Evolutionary conservation across 1,284 basidiomycete species (phyloP).

Genomic region (Marasmius oreades): DNA sequence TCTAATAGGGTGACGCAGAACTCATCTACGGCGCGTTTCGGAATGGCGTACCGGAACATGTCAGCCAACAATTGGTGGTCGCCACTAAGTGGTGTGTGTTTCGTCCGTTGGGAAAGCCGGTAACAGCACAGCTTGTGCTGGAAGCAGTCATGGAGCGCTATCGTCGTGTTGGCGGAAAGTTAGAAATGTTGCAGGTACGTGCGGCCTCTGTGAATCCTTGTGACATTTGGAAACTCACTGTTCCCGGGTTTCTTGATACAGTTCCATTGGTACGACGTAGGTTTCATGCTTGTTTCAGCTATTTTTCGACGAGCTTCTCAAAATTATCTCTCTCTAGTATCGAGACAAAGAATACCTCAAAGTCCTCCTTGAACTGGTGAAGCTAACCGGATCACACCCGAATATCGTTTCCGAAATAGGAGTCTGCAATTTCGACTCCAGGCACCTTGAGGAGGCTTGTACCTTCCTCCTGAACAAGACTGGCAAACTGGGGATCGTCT

Average conservation of each 20-base stretch:
- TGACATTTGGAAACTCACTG: neutral
- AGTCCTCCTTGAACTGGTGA: constrained; percentile 44
- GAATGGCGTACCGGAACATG: constrained; percentile 7
- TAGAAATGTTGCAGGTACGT: constrained; percentile 19
- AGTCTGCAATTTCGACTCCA: constrained; percentile 61
- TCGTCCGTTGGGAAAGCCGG: constrained; percentile 10
- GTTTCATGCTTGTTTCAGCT: neutral
- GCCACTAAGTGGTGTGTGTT: constrained; percentile 20
- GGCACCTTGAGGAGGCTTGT: constrained; percentile 56
- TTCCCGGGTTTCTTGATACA: neutral
- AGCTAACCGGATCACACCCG: constrained; percentile 24
- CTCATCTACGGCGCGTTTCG: constrained; percentile 17
- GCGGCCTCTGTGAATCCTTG: neutral
- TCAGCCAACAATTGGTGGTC: constrained; percentile 9
- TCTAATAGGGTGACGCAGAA: constrained; percentile 16
- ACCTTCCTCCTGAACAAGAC: constrained; percentile 26
- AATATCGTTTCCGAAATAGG: constrained; percentile 51
- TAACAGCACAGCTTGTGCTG: constrained; percentile 14
- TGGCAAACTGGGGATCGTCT: constrained; percentile 54
- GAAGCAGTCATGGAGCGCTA: constrained; percentile 15
- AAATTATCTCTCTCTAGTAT: constrained; percentile 37
- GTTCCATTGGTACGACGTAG: constrained; percentile 20
- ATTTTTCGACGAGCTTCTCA: constrained; percentile 17
- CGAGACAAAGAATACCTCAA: constrained; percentile 52
- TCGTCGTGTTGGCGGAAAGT: constrained; percentile 13